Base-by-base conservation (phyloP, 306 rosid genomes). In the Cyamopsis tetragonoloba region DNA sequence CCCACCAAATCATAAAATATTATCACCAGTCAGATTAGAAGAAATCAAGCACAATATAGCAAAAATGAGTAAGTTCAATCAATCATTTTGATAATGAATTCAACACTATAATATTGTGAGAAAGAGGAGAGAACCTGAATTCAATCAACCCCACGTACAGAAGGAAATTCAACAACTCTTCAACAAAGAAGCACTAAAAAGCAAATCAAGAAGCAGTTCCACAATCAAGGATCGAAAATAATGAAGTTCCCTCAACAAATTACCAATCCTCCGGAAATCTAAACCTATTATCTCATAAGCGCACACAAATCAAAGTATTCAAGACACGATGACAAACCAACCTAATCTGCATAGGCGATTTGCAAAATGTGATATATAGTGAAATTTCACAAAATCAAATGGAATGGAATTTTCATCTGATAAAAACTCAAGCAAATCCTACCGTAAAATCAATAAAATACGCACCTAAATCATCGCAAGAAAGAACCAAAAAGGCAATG, bases 71-170 rank as follows among this genome's bases (percentile, higher is more conserved):
- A 41, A 42, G 38, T 35, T 50, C 58, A 72, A 51, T 12, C 66
- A 62, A 41, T 54, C 13, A 41, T 22, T 43, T 26, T 9, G 38
- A 28, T 2, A 66, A 34, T 38, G 49, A 73, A 73, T 41, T 73
- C 37, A 48, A 41, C 38, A 31, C 10, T 23, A 80, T 70, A 32
- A n/a, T n/a, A n/a, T 20, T 28, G 61, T 31, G 60, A 55, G 3
- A 49, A 53, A 53, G 19, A 62, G 59, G 20, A 62, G 43, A 30
- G 19, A 41, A 93, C 99, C 99, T 93, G 99, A 46, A 92, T 82
- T 96, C 98, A 92, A 73, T 86, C 88, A 80, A 71, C 39, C 85
- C 91, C 70, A 74, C 83, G 95, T 85, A 70, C 61, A 75, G 75
- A 85, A 71, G 35, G 46, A 8, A 69, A 65, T 65, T 32, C 74